Percentiles rank a stretch among this genome's conserved stretches.
These are phyloP conservation scores for Thermomucor indicae-seudaticae DNA, from an alignment of 371 early-diverging fungal species.

Conservation along the genomic window DNA sequence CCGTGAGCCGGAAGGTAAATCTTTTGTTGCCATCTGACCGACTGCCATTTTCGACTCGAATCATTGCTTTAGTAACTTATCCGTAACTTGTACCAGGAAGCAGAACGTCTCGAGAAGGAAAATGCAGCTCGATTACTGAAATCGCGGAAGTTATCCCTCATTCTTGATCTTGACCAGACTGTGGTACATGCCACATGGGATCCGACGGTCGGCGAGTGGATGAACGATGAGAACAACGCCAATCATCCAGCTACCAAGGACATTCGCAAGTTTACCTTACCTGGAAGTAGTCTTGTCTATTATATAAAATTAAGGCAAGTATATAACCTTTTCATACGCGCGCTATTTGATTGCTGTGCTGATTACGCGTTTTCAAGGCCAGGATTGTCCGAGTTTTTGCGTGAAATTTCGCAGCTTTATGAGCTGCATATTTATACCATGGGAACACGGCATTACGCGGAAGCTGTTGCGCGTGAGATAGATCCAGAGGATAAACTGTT, in stretches of 20 bases:
- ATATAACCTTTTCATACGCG: background rate
- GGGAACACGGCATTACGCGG: conserved; percentile 96
- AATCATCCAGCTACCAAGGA: conserved; percentile 59
- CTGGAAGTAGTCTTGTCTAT: conserved; percentile 64
- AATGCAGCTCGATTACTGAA: conserved; percentile 63
- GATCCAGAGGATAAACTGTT: conserved; percentile 86
- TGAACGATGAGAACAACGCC: conserved; percentile 65
- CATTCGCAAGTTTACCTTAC: conserved; percentile 71
- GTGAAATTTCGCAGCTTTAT: conserved; percentile 62
- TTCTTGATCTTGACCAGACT: conserved; percentile 99
- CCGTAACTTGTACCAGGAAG: conserved; percentile 54
- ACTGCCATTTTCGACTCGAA: background rate
- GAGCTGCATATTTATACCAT: conserved; percentile 99
- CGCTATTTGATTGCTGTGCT: background rate
- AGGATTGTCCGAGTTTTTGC: conserved; percentile 76
- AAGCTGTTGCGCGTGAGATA: conserved; percentile 82
- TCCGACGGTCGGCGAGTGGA: conserved; percentile 76
- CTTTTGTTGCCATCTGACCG: background rate
- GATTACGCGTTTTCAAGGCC: conserved; percentile 51
- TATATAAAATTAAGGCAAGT: conserved; percentile 79
- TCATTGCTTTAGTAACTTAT: background rate
- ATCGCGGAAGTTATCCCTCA: conserved; percentile 81
- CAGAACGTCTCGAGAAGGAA: conserved; percentile 71
- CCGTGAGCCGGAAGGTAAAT: conserved; percentile 60
- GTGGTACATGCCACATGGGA: conserved; percentile 96